Evolutionary conservation across 129 eudicot genomes (phyloP).

Genomic region (Centaurea solstitialis): DNA sequence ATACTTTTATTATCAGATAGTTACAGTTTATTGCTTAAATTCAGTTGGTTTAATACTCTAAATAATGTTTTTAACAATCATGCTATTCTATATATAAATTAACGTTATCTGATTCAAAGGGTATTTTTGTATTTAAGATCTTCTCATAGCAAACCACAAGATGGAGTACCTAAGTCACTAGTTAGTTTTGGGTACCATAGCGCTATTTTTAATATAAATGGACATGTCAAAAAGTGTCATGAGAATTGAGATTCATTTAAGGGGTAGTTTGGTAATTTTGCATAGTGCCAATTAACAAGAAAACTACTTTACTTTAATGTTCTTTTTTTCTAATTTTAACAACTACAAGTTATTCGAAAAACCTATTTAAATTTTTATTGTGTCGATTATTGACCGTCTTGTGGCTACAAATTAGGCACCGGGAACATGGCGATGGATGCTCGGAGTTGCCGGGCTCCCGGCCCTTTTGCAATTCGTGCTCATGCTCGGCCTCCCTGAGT

Average conservation of each 20-base stretch:
- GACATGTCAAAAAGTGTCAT: background rate
- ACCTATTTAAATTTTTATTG: background rate
- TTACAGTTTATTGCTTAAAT: too few relatives aligned
- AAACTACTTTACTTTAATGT: background rate
- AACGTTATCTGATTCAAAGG: background rate
- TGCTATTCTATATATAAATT: too few relatives aligned
- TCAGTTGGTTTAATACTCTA: background rate
- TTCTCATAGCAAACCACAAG: background rate
- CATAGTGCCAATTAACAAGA: background rate
- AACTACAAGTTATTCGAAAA: background rate
- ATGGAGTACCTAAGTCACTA: background rate
- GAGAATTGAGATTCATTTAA: background rate
- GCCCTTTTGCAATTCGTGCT: slow-evolving; percentile 57
- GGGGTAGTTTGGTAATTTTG: background rate
- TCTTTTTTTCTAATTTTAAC: background rate
- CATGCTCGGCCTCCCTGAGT: slow-evolving; percentile 61
- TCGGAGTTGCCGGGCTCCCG: slow-evolving; percentile 67
- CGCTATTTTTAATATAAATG: background rate
- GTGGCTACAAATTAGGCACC: slow-evolving; percentile 33
- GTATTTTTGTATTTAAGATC: background rate
- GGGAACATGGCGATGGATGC: slow-evolving; percentile 78
- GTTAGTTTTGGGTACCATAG: background rate
- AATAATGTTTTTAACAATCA: too few relatives aligned
- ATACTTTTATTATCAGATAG: too few relatives aligned
- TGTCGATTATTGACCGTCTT: background rate